phyloP scores from a whole-genome alignment of 179 eudicot species.

The Sideroxylon spinosum region DNA sequence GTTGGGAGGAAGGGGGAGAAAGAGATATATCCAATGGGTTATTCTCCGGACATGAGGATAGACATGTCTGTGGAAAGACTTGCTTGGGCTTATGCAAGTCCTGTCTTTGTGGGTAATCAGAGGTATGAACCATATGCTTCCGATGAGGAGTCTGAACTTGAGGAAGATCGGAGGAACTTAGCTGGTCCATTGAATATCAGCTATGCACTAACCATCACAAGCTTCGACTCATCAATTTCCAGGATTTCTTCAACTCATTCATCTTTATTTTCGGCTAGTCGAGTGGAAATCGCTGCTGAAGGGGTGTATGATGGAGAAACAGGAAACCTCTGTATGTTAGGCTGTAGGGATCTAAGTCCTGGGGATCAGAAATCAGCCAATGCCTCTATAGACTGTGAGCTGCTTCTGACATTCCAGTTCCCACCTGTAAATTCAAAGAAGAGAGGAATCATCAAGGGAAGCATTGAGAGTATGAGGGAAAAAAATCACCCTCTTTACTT shows the following conservation, averaged over 20 bases:
- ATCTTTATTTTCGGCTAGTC: background rate
- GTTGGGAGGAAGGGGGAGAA: conserved; percentile 21
- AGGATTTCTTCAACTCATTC: background rate
- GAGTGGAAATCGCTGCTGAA: conserved; percentile 51
- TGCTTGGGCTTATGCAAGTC: conserved; percentile 40
- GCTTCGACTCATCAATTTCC: no score
- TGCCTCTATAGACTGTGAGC: conserved; percentile 45
- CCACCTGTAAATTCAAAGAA: conserved; percentile 28
- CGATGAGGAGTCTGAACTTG: background rate
- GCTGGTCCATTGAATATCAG: conserved; percentile 37
- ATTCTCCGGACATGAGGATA: conserved; percentile 45
- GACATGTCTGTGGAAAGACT: conserved; percentile 34
- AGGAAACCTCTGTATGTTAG: conserved; percentile 64
- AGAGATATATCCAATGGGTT: conserved; percentile 36
- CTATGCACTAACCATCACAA: conserved; percentile 27
- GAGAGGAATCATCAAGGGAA: conserved; percentile 39
- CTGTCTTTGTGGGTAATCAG: conserved; percentile 38
- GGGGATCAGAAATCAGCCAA: no score
- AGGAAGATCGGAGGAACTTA: background rate
- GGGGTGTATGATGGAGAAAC: conserved; percentile 49
- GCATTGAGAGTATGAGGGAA: conserved; percentile 47
- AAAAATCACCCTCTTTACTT: conserved; percentile 49
- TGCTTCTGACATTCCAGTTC: conserved; percentile 43
- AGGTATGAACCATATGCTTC: background rate
- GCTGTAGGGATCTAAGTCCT: conserved; percentile 42